phyloP scores from a whole-genome alignment of 345 rosid genomes.

The Corchorus olitorius region DNA sequence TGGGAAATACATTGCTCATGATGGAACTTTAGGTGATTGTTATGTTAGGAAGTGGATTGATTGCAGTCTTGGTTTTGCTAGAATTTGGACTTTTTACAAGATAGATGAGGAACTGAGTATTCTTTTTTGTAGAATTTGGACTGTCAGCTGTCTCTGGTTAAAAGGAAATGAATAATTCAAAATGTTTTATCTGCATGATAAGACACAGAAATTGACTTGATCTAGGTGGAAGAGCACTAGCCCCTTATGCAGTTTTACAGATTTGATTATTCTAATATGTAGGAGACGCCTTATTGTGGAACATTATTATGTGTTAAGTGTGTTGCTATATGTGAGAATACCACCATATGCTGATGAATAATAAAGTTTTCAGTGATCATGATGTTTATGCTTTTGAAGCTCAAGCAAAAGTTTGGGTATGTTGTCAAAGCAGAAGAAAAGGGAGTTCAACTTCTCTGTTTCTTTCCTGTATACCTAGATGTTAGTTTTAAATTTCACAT shows the following conservation, averaged over 20 bases:
- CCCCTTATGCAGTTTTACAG: not conserved
- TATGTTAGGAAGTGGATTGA: not conserved
- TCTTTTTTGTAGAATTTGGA: not conserved
- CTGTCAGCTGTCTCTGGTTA: not conserved
- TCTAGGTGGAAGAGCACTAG: slow-evolving; percentile 1
- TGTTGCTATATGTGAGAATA: not conserved
- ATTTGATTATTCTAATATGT: not conserved
- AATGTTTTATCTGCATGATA: not conserved
- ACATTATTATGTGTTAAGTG: not conserved
- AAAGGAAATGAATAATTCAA: not conserved
- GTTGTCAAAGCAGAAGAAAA: not conserved
- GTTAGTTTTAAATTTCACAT: not conserved
- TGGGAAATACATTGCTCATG: not conserved
- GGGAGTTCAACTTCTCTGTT: not conserved
- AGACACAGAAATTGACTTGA: not conserved
- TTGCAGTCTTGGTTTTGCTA: not conserved
- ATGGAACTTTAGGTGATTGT: not conserved
- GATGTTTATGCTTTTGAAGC: not conserved
- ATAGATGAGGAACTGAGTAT: not conserved
- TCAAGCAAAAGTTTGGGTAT: not conserved
- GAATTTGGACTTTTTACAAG: not conserved
- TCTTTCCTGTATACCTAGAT: not conserved
- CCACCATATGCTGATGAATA: not conserved
- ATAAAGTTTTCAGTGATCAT: not conserved
- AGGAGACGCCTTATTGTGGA: not conserved